Base-by-base conservation (phyloP, 306 rosid genomes). In the Trichosanthes truncata region DNA sequence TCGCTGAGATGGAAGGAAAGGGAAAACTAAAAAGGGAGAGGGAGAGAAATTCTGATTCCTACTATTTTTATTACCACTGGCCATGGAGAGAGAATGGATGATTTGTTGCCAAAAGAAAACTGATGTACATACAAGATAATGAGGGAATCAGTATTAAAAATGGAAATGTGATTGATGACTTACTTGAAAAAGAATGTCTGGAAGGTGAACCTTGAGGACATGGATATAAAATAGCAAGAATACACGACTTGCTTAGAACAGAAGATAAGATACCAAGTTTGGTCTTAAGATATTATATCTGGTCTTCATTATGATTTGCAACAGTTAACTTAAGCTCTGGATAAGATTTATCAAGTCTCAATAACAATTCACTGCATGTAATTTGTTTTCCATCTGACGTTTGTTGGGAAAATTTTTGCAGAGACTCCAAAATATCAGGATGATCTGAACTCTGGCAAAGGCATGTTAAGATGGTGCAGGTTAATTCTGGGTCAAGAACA, bases 381-480 rank as follows among this genome's bases (percentile, higher is more conserved):
- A 84, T 81, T 78, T 81, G 83, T 62, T 80, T 61, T 83, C 84
- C 89, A 80, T 86, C 72, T 0, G 87, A 74, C 67, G 85, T 67
- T 76, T 60, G 83, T 66, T 71, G 85, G 15, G 89, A 79, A 87
- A 91, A 92, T 0, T 77, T 87, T 15, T 91, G 92, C 86, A 95
- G 84, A 83, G 86, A 76, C 80, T 91, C 86, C 82, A 80, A 48
- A 33, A 92, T 45, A 87, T 87, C 89, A 81, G 84, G 45, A 49
- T 84, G 73, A 17, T 84, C 76, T 21, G 91, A 61, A 57, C 82
- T 79, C 78, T 87, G 74, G 72, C 96, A 87, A 51, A 92, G 84
- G 84, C 88, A 92, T 29, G 74, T 63, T 83, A 92, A 73, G 86
- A 92, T 88, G 31, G 97, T 90, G 55, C 82, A 86, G 67, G 90